These are phyloP conservation scores for Neoarthrinium moseri DNA, from an alignment of 2,329 filamentous ascomycete species.

Conservation along the genomic window DNA sequence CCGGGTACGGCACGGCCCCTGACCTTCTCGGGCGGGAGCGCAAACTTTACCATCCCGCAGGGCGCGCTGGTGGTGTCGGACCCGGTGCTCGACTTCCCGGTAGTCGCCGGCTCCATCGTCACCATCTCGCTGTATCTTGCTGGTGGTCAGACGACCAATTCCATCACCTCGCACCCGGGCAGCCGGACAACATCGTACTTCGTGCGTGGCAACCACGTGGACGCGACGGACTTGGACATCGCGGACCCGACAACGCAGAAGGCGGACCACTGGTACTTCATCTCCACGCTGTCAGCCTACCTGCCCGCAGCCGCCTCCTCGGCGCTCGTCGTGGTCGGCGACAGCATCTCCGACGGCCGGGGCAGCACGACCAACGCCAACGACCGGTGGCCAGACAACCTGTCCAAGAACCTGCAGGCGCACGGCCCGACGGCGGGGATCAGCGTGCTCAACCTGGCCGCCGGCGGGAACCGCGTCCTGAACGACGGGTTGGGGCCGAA, in stretches of 20 bases:
- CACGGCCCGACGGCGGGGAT: constrained; percentile 36
- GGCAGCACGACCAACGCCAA: constrained; percentile 59
- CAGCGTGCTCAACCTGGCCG: constrained; percentile 58
- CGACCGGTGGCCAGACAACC: constrained; percentile 38
- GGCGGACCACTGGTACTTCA: constrained; percentile 56
- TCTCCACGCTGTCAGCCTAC: constrained; percentile 57
- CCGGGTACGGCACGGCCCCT: constrained; percentile 45
- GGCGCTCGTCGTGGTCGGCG: constrained; percentile 58
- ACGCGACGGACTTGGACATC: constrained; percentile 35
- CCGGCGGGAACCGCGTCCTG: constrained; percentile 62
- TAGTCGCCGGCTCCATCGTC: constrained; percentile 47
- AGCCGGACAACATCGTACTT: constrained; percentile 58
- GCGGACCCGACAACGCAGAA: constrained; percentile 15
- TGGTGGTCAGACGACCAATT: constrained; percentile 51
- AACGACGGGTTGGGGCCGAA: constrained; percentile 59
- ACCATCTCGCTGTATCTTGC: constrained; percentile 58
- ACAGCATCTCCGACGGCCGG: constrained; percentile 65
- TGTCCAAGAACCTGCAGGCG: constrained; percentile 43
- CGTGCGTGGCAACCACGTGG: constrained; percentile 49
- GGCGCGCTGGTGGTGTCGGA: constrained; percentile 59
- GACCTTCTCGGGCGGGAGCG: constrained; percentile 52
- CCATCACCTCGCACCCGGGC: constrained; percentile 61
- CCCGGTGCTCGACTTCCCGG: constrained; percentile 46
- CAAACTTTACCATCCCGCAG: constrained; percentile 44
- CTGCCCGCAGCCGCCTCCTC: constrained; percentile 32